Percentiles rank a stretch among this genome's conserved stretches.
Conservation (phyloP, 2,329 filamentous ascomycete species). For the Intubia oerlemansii region DNA sequence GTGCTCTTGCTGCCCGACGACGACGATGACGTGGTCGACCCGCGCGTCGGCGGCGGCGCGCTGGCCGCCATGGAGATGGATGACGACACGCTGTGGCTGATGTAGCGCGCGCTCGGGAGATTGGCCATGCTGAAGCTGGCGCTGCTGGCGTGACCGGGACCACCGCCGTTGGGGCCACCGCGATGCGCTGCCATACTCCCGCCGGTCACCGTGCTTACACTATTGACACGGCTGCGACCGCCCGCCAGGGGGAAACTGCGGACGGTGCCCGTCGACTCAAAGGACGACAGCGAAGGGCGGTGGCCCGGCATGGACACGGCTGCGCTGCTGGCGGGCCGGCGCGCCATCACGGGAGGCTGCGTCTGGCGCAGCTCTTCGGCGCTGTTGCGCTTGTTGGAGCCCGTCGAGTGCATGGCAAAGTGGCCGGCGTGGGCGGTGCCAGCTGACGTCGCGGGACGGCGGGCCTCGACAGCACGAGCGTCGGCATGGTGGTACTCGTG, state of each 20-base stretch:
- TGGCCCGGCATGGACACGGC: constrained; percentile 20
- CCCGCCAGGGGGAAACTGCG: constrained; percentile 38
- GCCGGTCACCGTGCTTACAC: neutral
- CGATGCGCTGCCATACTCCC: no score
- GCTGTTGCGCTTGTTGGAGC: constrained; percentile 4
- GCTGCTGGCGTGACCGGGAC: constrained; percentile 1
- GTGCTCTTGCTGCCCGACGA: no score
- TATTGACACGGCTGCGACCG: constrained; percentile 7
- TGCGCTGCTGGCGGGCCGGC: constrained; percentile 21
- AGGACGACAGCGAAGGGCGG: constrained; percentile 33
- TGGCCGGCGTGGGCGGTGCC: neutral
- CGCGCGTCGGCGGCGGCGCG: no score
- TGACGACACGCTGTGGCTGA: constrained; percentile 1
- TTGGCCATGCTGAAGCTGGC: constrained; percentile 1
- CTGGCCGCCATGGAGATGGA: constrained; percentile 1
- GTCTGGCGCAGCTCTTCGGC: constrained; percentile 6
- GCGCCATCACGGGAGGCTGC: constrained; percentile 6
- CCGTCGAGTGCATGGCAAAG: neutral
- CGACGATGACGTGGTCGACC: neutral
- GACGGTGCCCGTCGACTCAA: constrained; percentile 35
- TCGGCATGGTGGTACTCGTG: constrained; percentile 1
- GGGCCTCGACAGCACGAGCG: no score
- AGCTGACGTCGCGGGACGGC: neutral
- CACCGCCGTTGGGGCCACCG: no score
- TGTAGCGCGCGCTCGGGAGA: no score